Base-by-base conservation (phyloP, 106 monocot genomes). In the Cymbidium sinense region DNA sequence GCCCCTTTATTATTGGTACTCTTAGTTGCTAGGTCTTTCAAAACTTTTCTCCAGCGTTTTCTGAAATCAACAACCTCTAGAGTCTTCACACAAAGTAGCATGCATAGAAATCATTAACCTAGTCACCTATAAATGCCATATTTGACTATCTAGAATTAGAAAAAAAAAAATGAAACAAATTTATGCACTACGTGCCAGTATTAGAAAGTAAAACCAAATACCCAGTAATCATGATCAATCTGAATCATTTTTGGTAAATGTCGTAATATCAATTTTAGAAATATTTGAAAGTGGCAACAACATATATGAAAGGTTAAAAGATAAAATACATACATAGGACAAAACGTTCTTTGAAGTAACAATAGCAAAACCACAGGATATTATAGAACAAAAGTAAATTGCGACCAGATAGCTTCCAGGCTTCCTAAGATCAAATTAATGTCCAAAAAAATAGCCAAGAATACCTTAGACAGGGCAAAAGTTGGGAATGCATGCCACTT, bases 401-500 rank as follows among this genome's bases (percentile, higher is more conserved):
- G 27, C n/a, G 27, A 62, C 25, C 61, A 25, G 27, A 62, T 62
- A 6, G 15, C 27, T 62, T n/a, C 11, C n/a, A n/a, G n/a, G n/a
- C n/a, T 25, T 62, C 61, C 61, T n/a, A n/a, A n/a, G n/a, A 25
- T 27, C n/a, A 62, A 25, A 62, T 62, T 27, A 62, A 62, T 25
- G 27, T 9, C 6, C 61, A 7, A 27, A 11, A n/a, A n/a, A 27
- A 62, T 62, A 62, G 34, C 37, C 21, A 39, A 10, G 71, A 8
- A 35, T 72, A 91, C 91, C 91, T 91, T 91, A 75, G 86, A 88
- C 37, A 91, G 80, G 61, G 91, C 88, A 81, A 91, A 51, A 91
- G 86, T 70, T 91, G 91, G 39, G 91, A 75, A 69, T 91, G 91
- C 91, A 91, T 86, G 72, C 91, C 91, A 81, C 81, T 91, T 82